Evolutionary conservation across 140 eudicot genomes (phyloP).

Genomic region (Stevia rebaudiana): DNA sequence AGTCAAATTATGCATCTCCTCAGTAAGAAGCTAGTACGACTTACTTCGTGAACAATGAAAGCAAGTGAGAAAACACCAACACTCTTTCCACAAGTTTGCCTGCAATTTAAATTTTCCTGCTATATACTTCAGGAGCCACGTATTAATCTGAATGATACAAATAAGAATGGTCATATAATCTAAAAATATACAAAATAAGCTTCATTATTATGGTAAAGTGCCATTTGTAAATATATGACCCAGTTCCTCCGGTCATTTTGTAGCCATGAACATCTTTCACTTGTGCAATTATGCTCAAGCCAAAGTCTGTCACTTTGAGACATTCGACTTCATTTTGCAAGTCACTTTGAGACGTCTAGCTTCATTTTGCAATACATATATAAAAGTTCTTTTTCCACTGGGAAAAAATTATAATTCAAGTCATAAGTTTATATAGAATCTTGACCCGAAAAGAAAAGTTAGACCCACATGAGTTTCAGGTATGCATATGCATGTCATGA

Average conservation of each 20-base stretch:
- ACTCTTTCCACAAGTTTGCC: conserved; percentile 69
- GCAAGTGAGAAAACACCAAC: conserved; percentile 77
- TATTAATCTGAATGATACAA: conserved; percentile 40
- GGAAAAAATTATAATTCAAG: not conserved
- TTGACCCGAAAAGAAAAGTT: too few species aligned
- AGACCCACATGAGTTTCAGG: not conserved
- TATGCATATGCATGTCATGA: too few species aligned
- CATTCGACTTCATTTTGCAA: conserved; percentile 69
- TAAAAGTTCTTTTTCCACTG: conserved; percentile 12
- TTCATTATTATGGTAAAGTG: not conserved
- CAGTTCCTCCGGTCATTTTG: conserved; percentile 79
- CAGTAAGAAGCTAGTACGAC: not conserved
- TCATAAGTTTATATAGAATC: not conserved
- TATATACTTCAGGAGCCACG: conserved; percentile 77
- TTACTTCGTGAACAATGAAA: conserved; percentile 58
- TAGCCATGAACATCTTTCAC: conserved; percentile 58
- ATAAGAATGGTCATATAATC: too few species aligned
- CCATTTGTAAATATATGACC: conserved; percentile 58
- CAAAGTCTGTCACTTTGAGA: conserved; percentile 73
- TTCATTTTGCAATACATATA: conserved; percentile 65
- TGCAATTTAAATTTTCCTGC: conserved; percentile 61
- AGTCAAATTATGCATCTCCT: too few species aligned
- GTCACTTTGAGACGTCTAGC: conserved; percentile 77
- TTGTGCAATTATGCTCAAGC: conserved; percentile 63
- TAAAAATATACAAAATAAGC: too few species aligned